phyloP scores from a whole-genome alignment of 495 filamentous ascomycete species.

The Penicillium fimorum region DNA sequence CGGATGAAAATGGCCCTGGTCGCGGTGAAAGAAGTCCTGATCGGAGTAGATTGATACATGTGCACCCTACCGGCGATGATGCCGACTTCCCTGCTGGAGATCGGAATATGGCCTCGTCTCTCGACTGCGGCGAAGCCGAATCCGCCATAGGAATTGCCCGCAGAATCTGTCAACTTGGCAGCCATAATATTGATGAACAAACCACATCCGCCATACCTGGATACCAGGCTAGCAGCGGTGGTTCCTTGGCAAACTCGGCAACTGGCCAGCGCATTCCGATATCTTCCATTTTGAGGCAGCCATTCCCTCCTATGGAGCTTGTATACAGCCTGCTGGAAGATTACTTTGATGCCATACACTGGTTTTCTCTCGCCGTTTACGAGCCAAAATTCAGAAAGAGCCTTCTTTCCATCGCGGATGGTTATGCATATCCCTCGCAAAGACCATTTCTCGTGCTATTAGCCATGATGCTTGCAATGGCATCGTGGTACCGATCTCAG shows the following conservation, averaged over 20 bases:
- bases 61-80: not conserved
- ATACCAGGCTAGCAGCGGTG: constrained; percentile 15
- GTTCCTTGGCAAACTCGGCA: constrained; percentile 1
- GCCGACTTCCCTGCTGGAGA: not conserved
- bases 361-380: constrained; percentile 34
- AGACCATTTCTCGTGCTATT: constrained; percentile 30
- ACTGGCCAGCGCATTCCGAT: constrained; percentile 17
- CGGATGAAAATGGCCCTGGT: not conserved
- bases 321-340: constrained; percentile 26
- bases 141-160: constrained; percentile 30
- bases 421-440: constrained; percentile 26
- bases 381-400: constrained; percentile 31
- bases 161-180: constrained; percentile 25
- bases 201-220: constrained; percentile 36
- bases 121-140: constrained; percentile 25
- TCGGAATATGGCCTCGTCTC: not conserved
- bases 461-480: constrained; percentile 31
- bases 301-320: constrained; percentile 22
- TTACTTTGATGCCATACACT: constrained; percentile 38
- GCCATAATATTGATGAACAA: constrained; percentile 25
- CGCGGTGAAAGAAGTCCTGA: not conserved
- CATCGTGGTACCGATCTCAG: constrained; percentile 35
- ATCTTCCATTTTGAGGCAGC: constrained; percentile 20
- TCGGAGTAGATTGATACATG: not conserved
- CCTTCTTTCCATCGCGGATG: constrained; percentile 27